Conservation (phyloP, 164 flowering plant species). For the Annona squamosa region DNA sequence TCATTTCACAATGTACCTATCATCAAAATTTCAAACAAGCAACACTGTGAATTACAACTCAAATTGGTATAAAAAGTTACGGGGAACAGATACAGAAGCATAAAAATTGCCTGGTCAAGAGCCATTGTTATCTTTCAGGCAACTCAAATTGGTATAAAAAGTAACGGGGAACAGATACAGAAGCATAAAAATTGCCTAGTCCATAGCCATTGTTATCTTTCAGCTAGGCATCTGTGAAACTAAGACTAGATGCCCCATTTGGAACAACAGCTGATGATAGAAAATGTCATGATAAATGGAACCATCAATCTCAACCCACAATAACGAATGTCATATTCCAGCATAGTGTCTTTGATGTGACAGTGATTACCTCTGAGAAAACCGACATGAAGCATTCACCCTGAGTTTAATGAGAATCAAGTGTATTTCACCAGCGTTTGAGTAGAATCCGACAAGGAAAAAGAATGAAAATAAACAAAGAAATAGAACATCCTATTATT, state of each 20-base stretch:
- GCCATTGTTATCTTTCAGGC: background rate
- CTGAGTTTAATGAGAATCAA: background rate
- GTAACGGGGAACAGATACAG: background rate
- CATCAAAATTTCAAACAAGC: conserved; percentile 1
- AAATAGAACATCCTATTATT: no score
- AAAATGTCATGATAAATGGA: no score
- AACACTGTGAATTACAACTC: background rate
- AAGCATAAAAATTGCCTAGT: no score
- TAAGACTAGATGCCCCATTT: no score
- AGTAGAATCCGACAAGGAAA: background rate
- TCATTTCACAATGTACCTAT: conserved; percentile 69
- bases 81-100: background rate
- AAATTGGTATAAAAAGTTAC: background rate
- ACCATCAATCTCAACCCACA: background rate
- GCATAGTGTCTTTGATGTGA: background rate
- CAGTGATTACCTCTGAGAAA: background rate
- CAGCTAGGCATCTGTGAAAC: no score
- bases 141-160: background rate
- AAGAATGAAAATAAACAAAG: background rate
- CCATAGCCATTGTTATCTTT: no score
- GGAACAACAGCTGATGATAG: no score
- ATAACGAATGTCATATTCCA: background rate
- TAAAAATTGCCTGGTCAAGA: background rate
- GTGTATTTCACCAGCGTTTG: background rate
- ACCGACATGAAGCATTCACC: background rate